These are phyloP conservation scores for Dictyostelium brefeldianum DNA, from an alignment of 78 protist species.

Conservation along the genomic window DNA sequence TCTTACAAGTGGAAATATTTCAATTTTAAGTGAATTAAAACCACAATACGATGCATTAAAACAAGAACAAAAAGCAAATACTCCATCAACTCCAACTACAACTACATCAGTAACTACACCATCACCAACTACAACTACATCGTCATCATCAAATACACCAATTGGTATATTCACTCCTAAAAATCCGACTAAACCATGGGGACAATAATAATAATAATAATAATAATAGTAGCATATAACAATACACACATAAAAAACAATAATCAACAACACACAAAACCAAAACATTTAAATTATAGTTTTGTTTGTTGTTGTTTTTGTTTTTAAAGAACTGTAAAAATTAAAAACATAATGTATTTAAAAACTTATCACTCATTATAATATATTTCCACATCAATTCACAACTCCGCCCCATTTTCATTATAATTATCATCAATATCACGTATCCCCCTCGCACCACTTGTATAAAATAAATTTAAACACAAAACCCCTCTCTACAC, in stretches of 20 bases:
- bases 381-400: too few species aligned
- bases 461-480: too few species aligned
- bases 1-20: conserved; percentile 13
- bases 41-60: conserved; percentile 12
- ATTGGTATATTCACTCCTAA: not conserved
- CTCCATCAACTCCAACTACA: not conserved
- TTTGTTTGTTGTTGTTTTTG: too few species aligned
- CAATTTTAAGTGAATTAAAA: not conserved
- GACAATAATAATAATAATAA: not conserved
- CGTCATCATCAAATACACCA: not conserved
- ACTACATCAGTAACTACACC: not conserved
- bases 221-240: not conserved
- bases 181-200: conserved; percentile 10
- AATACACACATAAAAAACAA: not conserved
- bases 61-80: not conserved
- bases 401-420: too few species aligned
- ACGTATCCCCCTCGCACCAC: too few species aligned
- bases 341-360: too few species aligned
- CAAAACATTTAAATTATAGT: too few species aligned
- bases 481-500: too few species aligned
- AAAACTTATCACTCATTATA: too few species aligned
- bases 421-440: too few species aligned
- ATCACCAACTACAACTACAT: conserved; percentile 8
- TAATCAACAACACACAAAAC: not conserved
- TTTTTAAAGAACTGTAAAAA: too few species aligned